Evolutionary conservation across 495 filamentous ascomycete genomes (phyloP).

Genomic region (Aspergillus egyptiacus): DNA sequence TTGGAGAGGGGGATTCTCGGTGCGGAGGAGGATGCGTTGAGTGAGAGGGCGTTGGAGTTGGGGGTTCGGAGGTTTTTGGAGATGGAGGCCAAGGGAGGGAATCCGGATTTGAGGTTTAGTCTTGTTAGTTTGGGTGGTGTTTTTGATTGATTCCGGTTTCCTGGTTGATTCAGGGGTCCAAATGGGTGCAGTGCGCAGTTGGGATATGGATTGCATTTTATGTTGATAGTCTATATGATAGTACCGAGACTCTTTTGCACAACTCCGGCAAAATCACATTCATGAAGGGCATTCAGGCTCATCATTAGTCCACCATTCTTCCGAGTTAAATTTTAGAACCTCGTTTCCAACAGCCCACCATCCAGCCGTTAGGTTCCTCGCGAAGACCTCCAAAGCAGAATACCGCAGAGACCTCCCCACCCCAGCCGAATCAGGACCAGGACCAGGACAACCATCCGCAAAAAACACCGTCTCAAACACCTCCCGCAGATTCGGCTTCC

Average conservation of each 20-base stretch:
- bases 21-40: conserved; percentile 60
- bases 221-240: background rate
- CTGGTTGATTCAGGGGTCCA: too few species aligned
- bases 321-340: conserved; percentile 69
- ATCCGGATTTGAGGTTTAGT: conserved; percentile 69
- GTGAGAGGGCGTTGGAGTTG: conserved; percentile 56
- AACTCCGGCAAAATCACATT: background rate
- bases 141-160: conserved; percentile 47
- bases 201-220: too few species aligned
- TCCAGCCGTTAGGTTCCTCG: conserved; percentile 72
- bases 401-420: conserved; percentile 30
- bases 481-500: conserved; percentile 70
- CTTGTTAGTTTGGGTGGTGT: conserved; percentile 62
- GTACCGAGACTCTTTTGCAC: background rate
- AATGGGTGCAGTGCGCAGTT: too few species aligned
- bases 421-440: background rate
- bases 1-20: conserved; percentile 51
- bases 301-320: conserved; percentile 54
- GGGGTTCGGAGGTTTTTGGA: conserved; percentile 57
- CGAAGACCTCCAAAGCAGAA: conserved; percentile 77
- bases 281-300: background rate
- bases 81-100: conserved; percentile 48
- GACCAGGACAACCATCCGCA: background rate
- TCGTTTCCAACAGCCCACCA: conserved; percentile 93
- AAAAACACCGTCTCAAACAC: conserved; percentile 50